These are phyloP conservation scores for Chenopodium suecicum DNA, from an alignment of 148 eudicot species.

Conservation along the genomic window DNA sequence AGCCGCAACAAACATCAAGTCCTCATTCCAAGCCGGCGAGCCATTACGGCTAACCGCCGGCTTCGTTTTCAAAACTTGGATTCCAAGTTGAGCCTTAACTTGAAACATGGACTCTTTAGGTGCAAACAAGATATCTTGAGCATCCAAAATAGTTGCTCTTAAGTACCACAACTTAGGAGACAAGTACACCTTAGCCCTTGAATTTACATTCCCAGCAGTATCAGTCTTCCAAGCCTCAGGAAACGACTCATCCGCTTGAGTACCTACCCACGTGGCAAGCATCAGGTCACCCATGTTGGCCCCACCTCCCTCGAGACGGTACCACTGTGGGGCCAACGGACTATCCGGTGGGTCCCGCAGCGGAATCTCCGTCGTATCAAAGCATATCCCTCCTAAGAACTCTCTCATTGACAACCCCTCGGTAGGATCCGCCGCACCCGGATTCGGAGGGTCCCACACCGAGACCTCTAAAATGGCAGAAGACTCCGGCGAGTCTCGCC, in stretches of 20 bases:
- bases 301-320: constrained; percentile 83
- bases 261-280: constrained; percentile 97
- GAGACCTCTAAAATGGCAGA: constrained; percentile 71
- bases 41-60: constrained; percentile 43
- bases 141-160: constrained; percentile 62
- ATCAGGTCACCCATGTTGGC: constrained; percentile 66
- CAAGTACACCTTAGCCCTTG: constrained; percentile 70
- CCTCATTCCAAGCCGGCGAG: constrained; percentile 75
- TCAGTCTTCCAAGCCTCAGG: constrained; percentile 93
- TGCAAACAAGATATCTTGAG: constrained; percentile 57
- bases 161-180: constrained; percentile 91
- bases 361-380: constrained; percentile 82
- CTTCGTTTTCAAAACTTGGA: constrained; percentile 65
- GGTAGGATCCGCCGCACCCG: constrained; percentile 22
- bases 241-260: constrained; percentile 92
- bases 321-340: constrained; percentile 97
- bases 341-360: constrained; percentile 95
- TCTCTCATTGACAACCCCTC: constrained; percentile 45
- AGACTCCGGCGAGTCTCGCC: constrained; percentile 57
- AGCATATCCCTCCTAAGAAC: constrained; percentile 82
- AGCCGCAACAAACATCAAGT: constrained; percentile 69
- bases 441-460: constrained; percentile 57
- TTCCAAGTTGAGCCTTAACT: constrained; percentile 70
- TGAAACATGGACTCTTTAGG: constrained; percentile 48
- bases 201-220: constrained; percentile 52